These are phyloP conservation scores for Neurospora sp. DNA, from an alignment of 495 filamentous ascomycete genomes.

Conservation along the genomic window DNA sequence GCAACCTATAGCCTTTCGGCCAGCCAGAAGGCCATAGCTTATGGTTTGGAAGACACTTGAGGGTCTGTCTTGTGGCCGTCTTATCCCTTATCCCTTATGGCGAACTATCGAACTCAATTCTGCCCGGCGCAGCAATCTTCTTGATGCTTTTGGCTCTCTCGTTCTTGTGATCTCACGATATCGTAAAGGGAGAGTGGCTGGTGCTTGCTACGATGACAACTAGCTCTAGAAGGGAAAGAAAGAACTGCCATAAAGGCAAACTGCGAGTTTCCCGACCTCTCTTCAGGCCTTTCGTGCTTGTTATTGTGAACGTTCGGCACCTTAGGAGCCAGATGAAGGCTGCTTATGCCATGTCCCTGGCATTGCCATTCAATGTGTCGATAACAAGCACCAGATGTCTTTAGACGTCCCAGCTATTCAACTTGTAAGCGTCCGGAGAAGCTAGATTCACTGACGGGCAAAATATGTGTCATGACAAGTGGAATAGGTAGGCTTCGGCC, in stretches of 20 bases:
- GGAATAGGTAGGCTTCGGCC: background rate
- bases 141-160: background rate
- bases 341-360: background rate
- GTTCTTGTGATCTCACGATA: background rate
- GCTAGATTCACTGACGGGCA: background rate
- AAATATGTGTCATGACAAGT: background rate
- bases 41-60: background rate
- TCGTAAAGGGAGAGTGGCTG: background rate
- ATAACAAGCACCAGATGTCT: background rate
- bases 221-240: background rate
- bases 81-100: background rate
- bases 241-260: background rate
- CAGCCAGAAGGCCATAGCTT: background rate
- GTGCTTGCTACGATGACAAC: background rate
- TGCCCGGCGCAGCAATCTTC: background rate
- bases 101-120: background rate
- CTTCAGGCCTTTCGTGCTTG: background rate
- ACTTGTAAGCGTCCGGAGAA: background rate
- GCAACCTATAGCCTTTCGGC: background rate
- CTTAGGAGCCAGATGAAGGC: background rate
- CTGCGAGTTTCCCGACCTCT: background rate
- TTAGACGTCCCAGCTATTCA: background rate
- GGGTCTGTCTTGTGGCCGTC: background rate
- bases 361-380: background rate
- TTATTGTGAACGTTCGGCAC: background rate